Percentiles rank a stretch among this genome's conserved stretches.
These are phyloP conservation scores for Entonaema liquescens DNA, from an alignment of 495 filamentous ascomycete species.

Conservation along the genomic window DNA sequence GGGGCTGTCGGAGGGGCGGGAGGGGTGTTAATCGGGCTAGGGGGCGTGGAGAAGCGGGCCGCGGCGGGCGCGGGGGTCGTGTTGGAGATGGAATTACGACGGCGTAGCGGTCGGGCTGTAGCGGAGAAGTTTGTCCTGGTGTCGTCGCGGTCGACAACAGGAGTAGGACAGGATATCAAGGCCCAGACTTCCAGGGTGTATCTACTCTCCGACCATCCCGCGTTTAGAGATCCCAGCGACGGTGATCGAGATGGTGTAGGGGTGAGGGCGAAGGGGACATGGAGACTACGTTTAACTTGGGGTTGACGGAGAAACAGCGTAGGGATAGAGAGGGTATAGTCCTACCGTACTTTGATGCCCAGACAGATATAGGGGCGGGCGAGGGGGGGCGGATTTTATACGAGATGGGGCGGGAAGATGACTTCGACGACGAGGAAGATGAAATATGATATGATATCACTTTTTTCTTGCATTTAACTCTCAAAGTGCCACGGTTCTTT, in stretches of 20 bases:
- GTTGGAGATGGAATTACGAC: constrained; percentile 83
- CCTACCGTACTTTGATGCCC: constrained; percentile 94
- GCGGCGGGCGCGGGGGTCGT: constrained; percentile 60
- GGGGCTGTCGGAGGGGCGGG: constrained; percentile 75
- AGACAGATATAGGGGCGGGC: constrained; percentile 76
- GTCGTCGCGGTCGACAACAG: constrained; percentile 38
- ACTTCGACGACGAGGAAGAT: constrained; percentile 99
- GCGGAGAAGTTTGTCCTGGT: constrained; percentile 79
- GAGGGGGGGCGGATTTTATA: constrained; percentile 93
- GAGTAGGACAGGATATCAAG: constrained; percentile 5
- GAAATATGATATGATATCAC: constrained; percentile 69
- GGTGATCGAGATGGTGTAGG: constrained; percentile 42
- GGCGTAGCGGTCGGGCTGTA: constrained; percentile 80
- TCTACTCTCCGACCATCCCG: constrained; percentile 80
- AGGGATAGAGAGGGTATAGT: constrained; percentile 86
- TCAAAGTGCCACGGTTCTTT: not conserved
- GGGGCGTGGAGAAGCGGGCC: constrained; percentile 24
- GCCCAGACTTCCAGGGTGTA: constrained; percentile 60
- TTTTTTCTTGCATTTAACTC: not conserved
- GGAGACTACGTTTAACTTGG: constrained; percentile 80
- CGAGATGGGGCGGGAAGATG: constrained; percentile 95
- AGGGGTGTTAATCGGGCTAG: constrained; percentile 77
- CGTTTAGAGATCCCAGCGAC: constrained; percentile 63
- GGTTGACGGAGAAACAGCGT: constrained; percentile 89
- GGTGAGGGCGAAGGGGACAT: constrained; percentile 62